phyloP scores from a whole-genome alignment of 257 asterid species.

The Paulownia fortunei region DNA sequence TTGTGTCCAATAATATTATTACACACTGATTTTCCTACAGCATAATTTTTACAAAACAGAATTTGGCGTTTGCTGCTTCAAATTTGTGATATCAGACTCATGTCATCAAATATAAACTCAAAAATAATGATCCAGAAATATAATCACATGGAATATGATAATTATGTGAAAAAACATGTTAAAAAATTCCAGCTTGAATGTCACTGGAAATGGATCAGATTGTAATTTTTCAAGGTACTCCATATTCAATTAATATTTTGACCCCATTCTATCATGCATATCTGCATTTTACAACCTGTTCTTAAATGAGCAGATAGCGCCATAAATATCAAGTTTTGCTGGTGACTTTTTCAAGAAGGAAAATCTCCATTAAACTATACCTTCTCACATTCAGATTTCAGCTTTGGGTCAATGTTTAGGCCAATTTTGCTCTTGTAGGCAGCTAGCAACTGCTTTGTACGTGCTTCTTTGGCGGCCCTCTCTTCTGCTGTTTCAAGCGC shows the following conservation, averaged over 20 bases:
- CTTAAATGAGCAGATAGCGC: not conserved
- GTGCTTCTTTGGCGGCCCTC: conserved; percentile 73
- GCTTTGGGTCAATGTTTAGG: conserved; percentile 65
- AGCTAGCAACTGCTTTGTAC: conserved; percentile 72
- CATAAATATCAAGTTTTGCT: not conserved
- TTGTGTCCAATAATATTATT: not conserved
- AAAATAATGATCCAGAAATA: not conserved
- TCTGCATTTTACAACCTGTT: not conserved
- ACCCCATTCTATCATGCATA: not conserved
- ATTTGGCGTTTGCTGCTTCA: not conserved
- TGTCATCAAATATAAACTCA: not conserved
- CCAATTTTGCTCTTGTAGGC: conserved; percentile 75
- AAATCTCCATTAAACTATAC: conserved; percentile 36
- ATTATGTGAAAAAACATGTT: not conserved
- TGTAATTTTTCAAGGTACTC: not conserved
- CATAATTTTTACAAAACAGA: not conserved
- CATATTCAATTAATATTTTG: not conserved
- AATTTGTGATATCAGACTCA: not conserved
- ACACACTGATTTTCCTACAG: not conserved
- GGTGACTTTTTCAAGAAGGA: not conserved
- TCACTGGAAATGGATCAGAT: not conserved
- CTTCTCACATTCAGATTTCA: conserved; percentile 80
- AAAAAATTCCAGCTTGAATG: not conserved
- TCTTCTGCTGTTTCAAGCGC: conserved; percentile 80
- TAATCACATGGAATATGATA: not conserved